Evolutionary conservation across 2,329 filamentous ascomycete species (phyloP), one percentile per base, ranked within the genome.

Genomic region (Raffaelea ambrosiae): DNA sequence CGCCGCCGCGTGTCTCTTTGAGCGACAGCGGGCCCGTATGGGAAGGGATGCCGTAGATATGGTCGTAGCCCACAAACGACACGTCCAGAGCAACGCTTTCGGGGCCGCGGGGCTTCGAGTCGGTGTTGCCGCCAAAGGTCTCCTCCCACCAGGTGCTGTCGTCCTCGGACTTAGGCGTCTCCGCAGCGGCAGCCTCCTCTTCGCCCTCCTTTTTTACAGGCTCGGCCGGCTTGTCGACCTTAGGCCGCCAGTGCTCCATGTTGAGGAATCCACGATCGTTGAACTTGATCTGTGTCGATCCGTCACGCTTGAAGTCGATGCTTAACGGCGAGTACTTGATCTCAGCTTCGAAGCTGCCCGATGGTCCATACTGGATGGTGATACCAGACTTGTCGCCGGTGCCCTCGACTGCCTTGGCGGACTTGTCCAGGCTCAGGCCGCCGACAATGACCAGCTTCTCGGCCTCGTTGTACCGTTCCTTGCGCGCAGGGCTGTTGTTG

Each of bases 91-190:
- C 89, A 40, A 98, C 75, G 61, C 90, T 93, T 66, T 98, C 93
- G 0, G 93, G 93, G 1, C 93, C 93, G 59, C 83, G 82, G n/a
- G 93, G 91, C 67, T 98, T 98, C 5, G 84, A 80, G 65, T 98
- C 93, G 0, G 90, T 97, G 63, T 93, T 95, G 52, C 91, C 90
- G 54, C 91, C 91, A 64, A 98, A 98, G 0, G 77, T 80, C 70
- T 98, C 93, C 7, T 98, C 93, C 93, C 93, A 98, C 88, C 89
- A 96, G 3, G 90, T 96, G 66, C 83, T 86, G 62, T 96, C 86
- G 55, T 93, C 86, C 54, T 85, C 79, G 14, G 72, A 38, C 7
- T 38, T 38, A 9, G 31, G 31, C 16, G 35, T 38, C 35, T 38
- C 16, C 18, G 9, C 74, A 35, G 56, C 54, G 44, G 65, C 63